Conservation (phyloP, 2,329 filamentous ascomycete species). For the Plenodomus tracheiphilus region DNA sequence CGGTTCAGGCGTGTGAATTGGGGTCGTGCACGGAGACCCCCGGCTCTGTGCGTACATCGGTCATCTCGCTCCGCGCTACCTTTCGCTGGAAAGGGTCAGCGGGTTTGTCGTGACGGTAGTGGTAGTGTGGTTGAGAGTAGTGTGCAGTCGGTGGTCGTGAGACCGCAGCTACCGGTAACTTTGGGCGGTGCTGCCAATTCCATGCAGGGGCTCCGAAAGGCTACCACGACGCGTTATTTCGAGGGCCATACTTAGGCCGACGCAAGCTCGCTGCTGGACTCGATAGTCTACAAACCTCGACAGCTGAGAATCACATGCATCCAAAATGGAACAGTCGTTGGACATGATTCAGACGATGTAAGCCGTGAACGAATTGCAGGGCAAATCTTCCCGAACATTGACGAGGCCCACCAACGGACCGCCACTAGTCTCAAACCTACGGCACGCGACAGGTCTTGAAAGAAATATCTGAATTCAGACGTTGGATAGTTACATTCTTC, state of each 20-base stretch:
- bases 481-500: neutral
- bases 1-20: neutral
- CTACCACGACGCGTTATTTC: neutral
- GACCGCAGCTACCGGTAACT: neutral
- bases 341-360: neutral
- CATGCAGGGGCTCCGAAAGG: neutral
- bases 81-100: no score
- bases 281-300: neutral
- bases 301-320: neutral
- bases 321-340: neutral
- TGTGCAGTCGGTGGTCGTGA: neutral
- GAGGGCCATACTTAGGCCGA: neutral
- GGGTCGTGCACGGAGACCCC: neutral
- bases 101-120: neutral
- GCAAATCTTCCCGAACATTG: neutral
- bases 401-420: conserved; percentile 3
- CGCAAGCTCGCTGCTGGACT: neutral
- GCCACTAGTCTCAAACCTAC: conserved; percentile 5
- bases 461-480: neutral
- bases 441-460: conserved; percentile 2
- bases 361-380: conserved; percentile 6
- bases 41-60: neutral
- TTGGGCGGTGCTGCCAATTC: neutral
- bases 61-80: no score
- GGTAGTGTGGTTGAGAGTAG: neutral